phyloP scores from a whole-genome alignment of 1,284 basidiomycete genomes.

The Puccinia hordei region DNA sequence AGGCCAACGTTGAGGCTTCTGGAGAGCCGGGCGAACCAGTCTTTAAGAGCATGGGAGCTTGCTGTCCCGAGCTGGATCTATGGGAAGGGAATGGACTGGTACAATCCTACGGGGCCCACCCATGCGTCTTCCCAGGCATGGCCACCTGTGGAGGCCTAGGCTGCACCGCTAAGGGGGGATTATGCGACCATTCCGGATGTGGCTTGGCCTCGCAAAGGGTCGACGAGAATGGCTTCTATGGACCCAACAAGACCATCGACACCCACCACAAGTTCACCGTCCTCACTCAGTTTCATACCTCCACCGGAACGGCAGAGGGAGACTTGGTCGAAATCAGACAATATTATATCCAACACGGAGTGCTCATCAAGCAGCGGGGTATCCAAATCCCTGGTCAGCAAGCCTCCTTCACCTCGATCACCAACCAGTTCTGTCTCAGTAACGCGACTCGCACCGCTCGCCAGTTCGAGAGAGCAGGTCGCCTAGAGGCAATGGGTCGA shows the following conservation, averaged over 20 bases:
- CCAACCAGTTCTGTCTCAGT: neutral
- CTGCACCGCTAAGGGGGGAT: neutral
- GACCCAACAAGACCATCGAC: slow-evolving; percentile 33
- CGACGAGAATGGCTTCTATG: slow-evolving; percentile 7
- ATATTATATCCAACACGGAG: slow-evolving; percentile 22
- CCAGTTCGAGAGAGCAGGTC: neutral
- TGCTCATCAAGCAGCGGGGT: neutral
- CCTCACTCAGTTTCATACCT: slow-evolving; percentile 34
- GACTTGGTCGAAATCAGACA: slow-evolving; percentile 22
- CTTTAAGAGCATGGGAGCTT: slow-evolving; percentile 57
- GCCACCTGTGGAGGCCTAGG: neutral
- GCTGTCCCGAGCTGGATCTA: slow-evolving; percentile 63
- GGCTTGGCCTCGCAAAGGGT: slow-evolving; percentile 12
- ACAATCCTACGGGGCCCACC: slow-evolving; percentile 8
- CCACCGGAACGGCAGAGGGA: neutral
- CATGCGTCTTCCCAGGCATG: neutral
- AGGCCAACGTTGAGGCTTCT: neutral
- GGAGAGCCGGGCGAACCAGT: neutral
- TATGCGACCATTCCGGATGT: slow-evolving; percentile 32
- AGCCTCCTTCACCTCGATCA: neutral
- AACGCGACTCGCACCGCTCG: neutral
- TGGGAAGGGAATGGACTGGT: slow-evolving; percentile 54
- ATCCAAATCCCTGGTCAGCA: neutral
- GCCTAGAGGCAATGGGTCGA: slow-evolving; percentile 12
- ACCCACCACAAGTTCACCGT: slow-evolving; percentile 35